Conservation (phyloP, 495 filamentous ascomycete species). For the Aspergillus heteromorphus region DNA sequence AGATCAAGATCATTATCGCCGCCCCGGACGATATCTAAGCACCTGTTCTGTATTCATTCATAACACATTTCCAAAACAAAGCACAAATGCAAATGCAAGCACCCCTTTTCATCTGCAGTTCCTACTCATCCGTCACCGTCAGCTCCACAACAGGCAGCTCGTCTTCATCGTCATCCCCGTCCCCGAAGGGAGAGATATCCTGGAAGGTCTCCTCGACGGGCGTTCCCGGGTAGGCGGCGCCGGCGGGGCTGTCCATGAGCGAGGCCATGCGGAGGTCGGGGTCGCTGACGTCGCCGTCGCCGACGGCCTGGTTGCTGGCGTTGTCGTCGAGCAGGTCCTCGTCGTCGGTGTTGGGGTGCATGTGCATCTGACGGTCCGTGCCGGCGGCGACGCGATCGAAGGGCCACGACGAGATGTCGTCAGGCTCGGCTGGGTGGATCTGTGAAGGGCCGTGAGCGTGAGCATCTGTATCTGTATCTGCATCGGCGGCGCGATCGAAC, state of each 20-base stretch:
- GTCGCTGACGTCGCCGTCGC: constrained; percentile 36
- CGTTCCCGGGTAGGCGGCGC: constrained; percentile 23
- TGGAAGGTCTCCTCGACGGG: constrained; percentile 32
- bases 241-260: constrained; percentile 25
- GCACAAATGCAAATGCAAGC: constrained; percentile 4
- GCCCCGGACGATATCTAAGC: constrained; percentile 9
- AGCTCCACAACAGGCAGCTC: constrained; percentile 45
- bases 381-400: constrained; percentile 36
- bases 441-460: constrained; percentile 31
- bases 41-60: constrained; percentile 10
- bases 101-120: not conserved
- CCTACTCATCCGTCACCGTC: constrained; percentile 34
- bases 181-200: constrained; percentile 31
- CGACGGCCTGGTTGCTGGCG: constrained; percentile 40
- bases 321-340: not conserved
- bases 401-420: too few species aligned
- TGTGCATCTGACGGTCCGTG: constrained; percentile 28
- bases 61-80: constrained; percentile 20
- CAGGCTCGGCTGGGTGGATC: constrained; percentile 25
- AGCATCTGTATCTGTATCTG: too few species aligned
- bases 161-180: constrained; percentile 29
- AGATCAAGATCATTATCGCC: constrained; percentile 1
- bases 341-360: too few species aligned
- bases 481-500: constrained; percentile 28
- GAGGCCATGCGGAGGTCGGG: constrained; percentile 29